Base-by-base conservation (phyloP, 2,329 filamentous ascomycete genomes). In the Thielaviopsis populi region DNA sequence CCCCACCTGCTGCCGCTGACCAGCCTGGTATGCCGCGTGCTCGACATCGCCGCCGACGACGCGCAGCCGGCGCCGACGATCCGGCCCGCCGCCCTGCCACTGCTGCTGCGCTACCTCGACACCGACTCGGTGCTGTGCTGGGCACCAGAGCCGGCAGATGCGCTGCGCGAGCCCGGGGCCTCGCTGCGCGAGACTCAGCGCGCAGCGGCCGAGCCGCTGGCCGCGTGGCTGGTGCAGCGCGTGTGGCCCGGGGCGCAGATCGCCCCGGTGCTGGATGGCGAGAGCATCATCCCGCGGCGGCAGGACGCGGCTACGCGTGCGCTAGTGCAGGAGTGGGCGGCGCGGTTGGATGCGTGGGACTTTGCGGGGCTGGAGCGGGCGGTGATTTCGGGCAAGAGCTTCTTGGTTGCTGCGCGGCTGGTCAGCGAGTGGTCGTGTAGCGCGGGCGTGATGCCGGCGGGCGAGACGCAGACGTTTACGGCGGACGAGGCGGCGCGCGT, bases 121-220 rank as follows among this genome's bases (percentile, higher is more conserved):
- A 97, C 94, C 0, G 94, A 99, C 75, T 91, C 89, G 0, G 76
- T 97, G 42, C 83, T 99, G 1, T 97, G 92, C 80, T 96, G 91
- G 89, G 90, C 80, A 27, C 79, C 83, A 48, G 77, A 78, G 1
- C 78, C 79, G 63, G 78, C 77, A 3, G 74, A 74, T 11, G 76
- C 76, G 42, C 78, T 84, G 69, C 60, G 50, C 37, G 66, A 63
- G 41, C 64, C 58, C 17, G 61, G 62, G 3, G 42, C 53, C n/a
- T 83, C 80, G 7, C 78, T 99, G 62, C 80, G 90, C 17, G 80
- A 87, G 56, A 76, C 85, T 22, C 94, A 99, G 75, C 81, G 84
- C 69, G 77, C 80, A 46, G 81, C 83, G 0, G 85, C 90, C 0
- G 77, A 83, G 67, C 83, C 85, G 37, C 85, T 96, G 54, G 83